Percentiles rank a stretch among this genome's conserved stretches.
These are phyloP conservation scores for Cryptosporidium viatorum DNA, from an alignment of 169 alveolate genomes.

Conservation along the genomic window DNA sequence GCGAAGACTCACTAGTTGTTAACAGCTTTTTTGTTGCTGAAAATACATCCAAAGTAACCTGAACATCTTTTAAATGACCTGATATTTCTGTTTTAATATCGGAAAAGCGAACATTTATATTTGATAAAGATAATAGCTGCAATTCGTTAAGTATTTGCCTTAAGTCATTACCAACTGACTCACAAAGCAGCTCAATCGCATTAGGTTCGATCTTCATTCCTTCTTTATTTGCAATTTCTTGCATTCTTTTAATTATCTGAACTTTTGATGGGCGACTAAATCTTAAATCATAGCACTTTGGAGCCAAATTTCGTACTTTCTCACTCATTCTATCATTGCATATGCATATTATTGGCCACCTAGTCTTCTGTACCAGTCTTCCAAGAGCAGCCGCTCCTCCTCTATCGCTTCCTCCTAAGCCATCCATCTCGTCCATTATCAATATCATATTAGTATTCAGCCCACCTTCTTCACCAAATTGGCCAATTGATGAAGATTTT, in stretches of 20 bases:
- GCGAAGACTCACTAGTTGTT: slow-evolving; percentile 82
- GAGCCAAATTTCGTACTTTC: slow-evolving; percentile 89
- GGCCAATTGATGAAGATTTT: neutral
- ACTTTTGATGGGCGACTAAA: slow-evolving; percentile 89
- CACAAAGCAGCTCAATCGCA: slow-evolving; percentile 89
- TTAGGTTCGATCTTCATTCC: slow-evolving; percentile 86
- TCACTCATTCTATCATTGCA: slow-evolving; percentile 94
- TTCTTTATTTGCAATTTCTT: slow-evolving; percentile 89
- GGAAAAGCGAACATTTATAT: slow-evolving; percentile 78
- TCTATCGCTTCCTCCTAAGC: slow-evolving; percentile 97
- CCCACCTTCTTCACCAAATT: slow-evolving; percentile 39
- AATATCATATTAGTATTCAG: slow-evolving; percentile 83
- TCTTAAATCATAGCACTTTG: slow-evolving; percentile 94
- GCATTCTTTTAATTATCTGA: slow-evolving; percentile 86
- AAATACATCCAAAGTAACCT: slow-evolving; percentile 86
- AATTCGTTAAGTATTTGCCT: slow-evolving; percentile 91
- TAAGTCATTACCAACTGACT: slow-evolving; percentile 92
- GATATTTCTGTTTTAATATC: slow-evolving; percentile 82
- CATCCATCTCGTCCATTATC: slow-evolving; percentile 98
- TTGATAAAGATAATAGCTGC: slow-evolving; percentile 86
- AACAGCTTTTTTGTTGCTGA: slow-evolving; percentile 88
- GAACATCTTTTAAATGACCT: slow-evolving; percentile 84
- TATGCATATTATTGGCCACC: slow-evolving; percentile 96
- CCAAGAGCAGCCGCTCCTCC: slow-evolving; percentile 97
- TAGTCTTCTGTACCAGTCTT: slow-evolving; percentile 92